Percentiles rank a stretch among this genome's conserved stretches.
These are phyloP conservation scores for Kodamaea kaohsiungensis DNA, from an alignment of 805 yeast genomes.

Conservation along the genomic window DNA sequence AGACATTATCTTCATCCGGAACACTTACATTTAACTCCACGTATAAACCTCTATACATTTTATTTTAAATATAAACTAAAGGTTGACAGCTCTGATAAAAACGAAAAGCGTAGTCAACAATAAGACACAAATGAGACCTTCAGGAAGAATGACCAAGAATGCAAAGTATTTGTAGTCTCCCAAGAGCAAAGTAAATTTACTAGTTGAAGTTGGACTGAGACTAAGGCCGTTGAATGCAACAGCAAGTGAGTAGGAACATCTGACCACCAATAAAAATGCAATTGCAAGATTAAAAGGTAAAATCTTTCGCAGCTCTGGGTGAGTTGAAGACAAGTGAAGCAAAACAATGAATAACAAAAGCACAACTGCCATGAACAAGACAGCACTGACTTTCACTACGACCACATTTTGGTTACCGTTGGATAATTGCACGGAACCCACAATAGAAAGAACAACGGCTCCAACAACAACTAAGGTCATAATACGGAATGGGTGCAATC, in stretches of 20 bases:
- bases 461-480: constrained; percentile 5
- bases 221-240: constrained; percentile 1
- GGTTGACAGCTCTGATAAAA: constrained; percentile 1
- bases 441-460: constrained; percentile 4
- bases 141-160: constrained; percentile 9
- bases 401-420: not conserved
- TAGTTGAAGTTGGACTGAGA: not conserved
- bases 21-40: too few relatives aligned
- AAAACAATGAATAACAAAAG: not conserved
- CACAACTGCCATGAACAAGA: constrained; percentile 4
- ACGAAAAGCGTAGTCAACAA: constrained; percentile 8
- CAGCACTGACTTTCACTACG: constrained; percentile 6
- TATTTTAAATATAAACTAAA: too few relatives aligned
- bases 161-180: constrained; percentile 11
- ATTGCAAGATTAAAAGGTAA: not conserved
- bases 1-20: too few relatives aligned
- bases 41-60: too few relatives aligned
- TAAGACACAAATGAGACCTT: constrained; percentile 6
- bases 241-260: constrained; percentile 5
- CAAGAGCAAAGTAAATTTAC: constrained; percentile 8
- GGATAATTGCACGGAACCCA: constrained; percentile 4
- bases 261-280: constrained; percentile 2
- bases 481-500: constrained; percentile 8
- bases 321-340: not conserved
- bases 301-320: constrained; percentile 4